phyloP scores from a whole-genome alignment of 2,329 filamentous ascomycete species.

The Beauveria sp. region DNA sequence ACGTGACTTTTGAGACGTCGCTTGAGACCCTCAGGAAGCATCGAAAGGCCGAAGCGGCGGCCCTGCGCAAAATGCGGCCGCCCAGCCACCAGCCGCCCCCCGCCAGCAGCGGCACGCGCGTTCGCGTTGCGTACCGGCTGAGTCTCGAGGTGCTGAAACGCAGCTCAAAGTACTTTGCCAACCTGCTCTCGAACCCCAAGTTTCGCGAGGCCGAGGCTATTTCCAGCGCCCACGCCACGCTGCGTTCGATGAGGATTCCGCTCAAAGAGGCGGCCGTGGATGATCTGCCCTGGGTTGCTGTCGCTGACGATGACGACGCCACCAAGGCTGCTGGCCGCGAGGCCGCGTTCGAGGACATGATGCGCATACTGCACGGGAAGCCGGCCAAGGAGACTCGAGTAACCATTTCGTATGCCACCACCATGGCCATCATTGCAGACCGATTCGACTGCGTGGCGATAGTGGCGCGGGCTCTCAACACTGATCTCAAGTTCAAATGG shows the following conservation, averaged over 20 bases:
- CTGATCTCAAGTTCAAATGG: conserved; percentile 46
- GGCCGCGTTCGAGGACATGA: conserved; percentile 56
- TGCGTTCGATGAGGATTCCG: conserved; percentile 39
- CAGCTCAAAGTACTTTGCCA: conserved; percentile 62
- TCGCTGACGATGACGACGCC: conserved; percentile 62
- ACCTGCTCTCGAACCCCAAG: conserved; percentile 53
- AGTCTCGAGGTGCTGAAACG: conserved; percentile 46
- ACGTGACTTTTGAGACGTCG: conserved; percentile 57
- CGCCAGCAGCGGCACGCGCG: conserved; percentile 26
- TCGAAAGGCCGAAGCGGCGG: conserved; percentile 30
- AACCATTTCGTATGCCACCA: conserved; percentile 55
- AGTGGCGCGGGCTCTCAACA: conserved; percentile 46
- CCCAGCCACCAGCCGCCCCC: conserved; percentile 21
- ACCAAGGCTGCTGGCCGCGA: conserved; percentile 54
- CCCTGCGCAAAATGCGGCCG: conserved; percentile 22
- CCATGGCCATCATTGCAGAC: conserved; percentile 63
- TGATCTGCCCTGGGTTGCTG: conserved; percentile 55
- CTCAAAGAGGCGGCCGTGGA: conserved; percentile 39
- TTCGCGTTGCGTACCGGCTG: conserved; percentile 51
- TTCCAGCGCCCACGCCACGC: conserved; percentile 38
- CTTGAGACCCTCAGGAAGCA: conserved; percentile 39
- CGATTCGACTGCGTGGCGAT: conserved; percentile 58
- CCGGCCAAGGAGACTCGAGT: conserved; percentile 31
- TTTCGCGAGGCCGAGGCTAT: conserved; percentile 57
- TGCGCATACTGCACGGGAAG: conserved; percentile 56